Base-by-base conservation (phyloP, 306 rosid species). In the Adenanthera pavonina region DNA sequence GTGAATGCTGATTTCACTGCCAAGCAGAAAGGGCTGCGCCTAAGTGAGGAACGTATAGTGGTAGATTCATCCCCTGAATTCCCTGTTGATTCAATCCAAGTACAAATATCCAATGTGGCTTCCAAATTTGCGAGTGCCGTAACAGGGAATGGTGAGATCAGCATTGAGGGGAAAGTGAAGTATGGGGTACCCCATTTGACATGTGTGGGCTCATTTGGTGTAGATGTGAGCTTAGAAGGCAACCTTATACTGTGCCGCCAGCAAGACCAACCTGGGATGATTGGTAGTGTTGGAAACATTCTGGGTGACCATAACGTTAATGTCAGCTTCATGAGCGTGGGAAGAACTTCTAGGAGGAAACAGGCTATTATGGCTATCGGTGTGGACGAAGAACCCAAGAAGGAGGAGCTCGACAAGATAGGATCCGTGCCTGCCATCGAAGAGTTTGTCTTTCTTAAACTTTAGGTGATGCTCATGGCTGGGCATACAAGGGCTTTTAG, bases 261-360 rank as follows among this genome's bases (percentile, higher is more conserved):
- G 62, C 59, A 88, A 14, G 99, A 95, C 66, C 99, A 95, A 49
- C 97, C 99, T 0, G 99, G 99, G 34, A 89, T 95, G 97, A 93
- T 95, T 74, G 99, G 99, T 2, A 81, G 13, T 20, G 97, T 95
- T 9, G 99, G 99, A 43, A 91, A 84, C 78, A 91, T 95, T 14
- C 86, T 95, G 0, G 97, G 85, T 3, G 84, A 85, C 11, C 87
- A 81, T 0, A 95, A 93, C 48, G 97, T 92, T 78, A 95, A 95
- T 77, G 97, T 95, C 46, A 95, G 85, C 83, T 95, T 92, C 47
- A 95, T 95, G 99, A 95, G 97, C 5, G 99, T 95, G 30, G 99
- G 97, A 71, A 90, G 97, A 82, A 95, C 91, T 10, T 76, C 77
- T 1, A 83, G 83, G 64, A 82, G 90, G 68, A 90, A 77, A 74